Percentiles rank a stretch among this genome's conserved stretches.
Evolutionary conservation across 2,329 filamentous ascomycete genomes (phyloP).

Genomic region (Fusarium avenaceum): DNA sequence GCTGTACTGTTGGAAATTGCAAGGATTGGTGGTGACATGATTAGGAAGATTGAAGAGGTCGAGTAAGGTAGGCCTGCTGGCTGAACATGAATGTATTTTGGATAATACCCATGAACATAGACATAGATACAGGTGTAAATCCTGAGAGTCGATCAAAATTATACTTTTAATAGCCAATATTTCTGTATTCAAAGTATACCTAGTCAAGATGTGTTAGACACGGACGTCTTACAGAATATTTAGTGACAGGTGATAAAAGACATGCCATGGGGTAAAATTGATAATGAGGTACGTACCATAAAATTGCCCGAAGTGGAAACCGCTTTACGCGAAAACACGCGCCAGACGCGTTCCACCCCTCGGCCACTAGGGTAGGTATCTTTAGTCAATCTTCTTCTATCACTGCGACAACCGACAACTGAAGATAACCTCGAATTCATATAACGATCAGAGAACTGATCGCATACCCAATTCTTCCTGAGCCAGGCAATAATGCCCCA

Average conservation of each 20-base stretch:
- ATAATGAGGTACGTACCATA: constrained; percentile 26
- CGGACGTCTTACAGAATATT: not conserved
- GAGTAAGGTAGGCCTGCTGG: constrained; percentile 28
- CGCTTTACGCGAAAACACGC: constrained; percentile 49
- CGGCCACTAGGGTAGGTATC: constrained; percentile 7
- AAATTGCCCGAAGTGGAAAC: constrained; percentile 21
- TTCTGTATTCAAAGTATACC: not conserved
- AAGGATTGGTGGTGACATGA: constrained; percentile 74
- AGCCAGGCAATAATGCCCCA: constrained; percentile 39
- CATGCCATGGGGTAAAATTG: too few relatives aligned
- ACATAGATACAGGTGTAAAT: constrained; percentile 16
- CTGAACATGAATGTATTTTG: constrained; percentile 1
- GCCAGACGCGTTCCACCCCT: constrained; percentile 40
- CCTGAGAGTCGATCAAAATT: constrained; percentile 1
- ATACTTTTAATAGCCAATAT: not conserved
- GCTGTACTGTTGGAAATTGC: constrained; percentile 81
- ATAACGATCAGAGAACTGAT: not conserved
- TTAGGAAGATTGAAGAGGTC: constrained; percentile 73
- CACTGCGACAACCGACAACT: constrained; percentile 42
- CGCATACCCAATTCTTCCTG: not conserved
- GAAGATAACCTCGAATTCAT: constrained; percentile 4
- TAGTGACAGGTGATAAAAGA: too few relatives aligned
- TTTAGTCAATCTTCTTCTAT: constrained; percentile 28
- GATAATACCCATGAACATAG: constrained; percentile 36
- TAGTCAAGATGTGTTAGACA: not conserved